These are phyloP conservation scores for Basipetospora chlamydospora DNA, from an alignment of 2,329 filamentous ascomycete genomes.

Conservation along the genomic window DNA sequence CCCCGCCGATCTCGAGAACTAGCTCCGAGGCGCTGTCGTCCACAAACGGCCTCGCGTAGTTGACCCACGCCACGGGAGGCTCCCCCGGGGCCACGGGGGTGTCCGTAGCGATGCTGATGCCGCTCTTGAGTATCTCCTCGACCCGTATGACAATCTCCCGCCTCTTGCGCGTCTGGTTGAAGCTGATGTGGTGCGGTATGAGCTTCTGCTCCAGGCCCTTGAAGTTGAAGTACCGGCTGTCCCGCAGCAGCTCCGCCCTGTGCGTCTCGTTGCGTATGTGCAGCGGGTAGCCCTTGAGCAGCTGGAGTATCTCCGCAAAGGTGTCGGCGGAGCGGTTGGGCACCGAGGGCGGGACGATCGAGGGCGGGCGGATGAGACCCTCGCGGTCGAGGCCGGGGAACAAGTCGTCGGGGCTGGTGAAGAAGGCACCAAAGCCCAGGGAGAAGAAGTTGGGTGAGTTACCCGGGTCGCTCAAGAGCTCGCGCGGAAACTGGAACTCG, in stretches of 20 bases:
- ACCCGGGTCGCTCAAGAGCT: constrained; percentile 71
- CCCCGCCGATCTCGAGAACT: constrained; percentile 63
- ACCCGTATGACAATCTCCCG: constrained; percentile 68
- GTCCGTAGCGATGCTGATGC: constrained; percentile 51
- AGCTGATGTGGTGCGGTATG: constrained; percentile 61
- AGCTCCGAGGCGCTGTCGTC: constrained; percentile 61
- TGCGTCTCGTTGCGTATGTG: constrained; percentile 64
- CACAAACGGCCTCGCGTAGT: constrained; percentile 75
- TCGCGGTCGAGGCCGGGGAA: constrained; percentile 76
- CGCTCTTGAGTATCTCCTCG: constrained; percentile 79
- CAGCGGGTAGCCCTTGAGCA: constrained; percentile 73
- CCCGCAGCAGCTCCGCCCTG: constrained; percentile 60
- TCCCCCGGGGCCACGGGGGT: constrained; percentile 11
- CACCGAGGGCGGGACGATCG: constrained; percentile 69
- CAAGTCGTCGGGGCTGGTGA: constrained; percentile 61
- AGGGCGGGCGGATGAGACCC: constrained; percentile 69
- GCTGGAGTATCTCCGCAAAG: constrained; percentile 68
- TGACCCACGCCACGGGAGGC: constrained; percentile 38
- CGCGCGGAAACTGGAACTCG: constrained; percentile 80
- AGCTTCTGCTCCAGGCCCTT: constrained; percentile 81
- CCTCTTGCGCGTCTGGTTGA: constrained; percentile 53
- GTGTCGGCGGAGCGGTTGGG: constrained; percentile 69
- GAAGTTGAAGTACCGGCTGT: constrained; percentile 87
- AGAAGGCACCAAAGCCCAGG: constrained; percentile 78
- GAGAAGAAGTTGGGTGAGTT: constrained; percentile 96